phyloP scores from a whole-genome alignment of 2,329 filamentous ascomycete species.

The Exophiala sp. region DNA sequence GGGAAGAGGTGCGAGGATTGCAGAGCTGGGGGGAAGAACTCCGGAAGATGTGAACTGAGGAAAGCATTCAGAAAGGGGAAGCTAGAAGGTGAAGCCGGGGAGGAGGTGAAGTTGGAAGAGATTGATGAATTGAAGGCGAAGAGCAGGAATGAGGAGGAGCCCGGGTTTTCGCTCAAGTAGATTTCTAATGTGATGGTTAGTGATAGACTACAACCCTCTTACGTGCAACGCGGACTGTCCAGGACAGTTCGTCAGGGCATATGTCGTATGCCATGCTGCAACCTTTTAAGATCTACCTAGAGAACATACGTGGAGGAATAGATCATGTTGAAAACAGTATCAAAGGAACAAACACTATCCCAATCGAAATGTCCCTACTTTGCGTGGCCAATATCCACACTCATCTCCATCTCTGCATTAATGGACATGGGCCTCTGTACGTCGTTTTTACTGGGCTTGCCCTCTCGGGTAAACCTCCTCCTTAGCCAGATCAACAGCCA shows the following conservation, averaged over 20 bases:
- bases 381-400: conserved; percentile 2
- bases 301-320: not conserved
- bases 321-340: no score
- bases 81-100: conserved; percentile 59
- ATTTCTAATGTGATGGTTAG: no score
- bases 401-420: conserved; percentile 13
- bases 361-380: not conserved
- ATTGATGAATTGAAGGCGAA: conserved; percentile 26
- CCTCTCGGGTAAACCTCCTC: conserved; percentile 35
- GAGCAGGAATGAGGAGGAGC: not conserved
- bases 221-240: no score
- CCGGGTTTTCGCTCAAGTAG: no score
- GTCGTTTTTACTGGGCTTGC: conserved; percentile 20
- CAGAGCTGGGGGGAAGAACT: conserved; percentile 50
- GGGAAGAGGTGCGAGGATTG: conserved; percentile 58
- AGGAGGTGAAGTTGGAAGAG: conserved; percentile 50
- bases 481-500: conserved; percentile 51
- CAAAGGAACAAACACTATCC: no score
- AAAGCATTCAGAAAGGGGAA: conserved; percentile 55
- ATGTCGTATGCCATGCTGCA: no score
- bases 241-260: no score
- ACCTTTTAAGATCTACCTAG: no score
- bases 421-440: not conserved
- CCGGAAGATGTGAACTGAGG: conserved; percentile 56
- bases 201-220: no score